phyloP scores from a whole-genome alignment of 768 basidiomycete species.

The Favolaschia claudopus region DNA sequence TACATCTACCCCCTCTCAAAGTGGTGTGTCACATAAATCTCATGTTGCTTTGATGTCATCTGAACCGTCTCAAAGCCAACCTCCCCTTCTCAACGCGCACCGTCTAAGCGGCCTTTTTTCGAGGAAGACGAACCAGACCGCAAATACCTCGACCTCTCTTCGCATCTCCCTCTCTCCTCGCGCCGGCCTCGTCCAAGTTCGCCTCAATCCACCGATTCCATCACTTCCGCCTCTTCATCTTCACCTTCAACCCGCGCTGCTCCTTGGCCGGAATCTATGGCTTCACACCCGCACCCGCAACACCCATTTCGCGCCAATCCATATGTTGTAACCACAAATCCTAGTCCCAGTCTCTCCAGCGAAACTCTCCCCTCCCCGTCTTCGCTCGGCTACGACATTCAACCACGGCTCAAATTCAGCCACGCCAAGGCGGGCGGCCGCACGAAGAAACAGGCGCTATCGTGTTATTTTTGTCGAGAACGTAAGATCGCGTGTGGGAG shows the following conservation, averaged over 20 bases:
- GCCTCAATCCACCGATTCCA: background rate
- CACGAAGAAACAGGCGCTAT: slow-evolving; percentile 42
- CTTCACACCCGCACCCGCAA: background rate
- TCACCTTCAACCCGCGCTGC: background rate
- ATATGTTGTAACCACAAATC: too few relatives aligned
- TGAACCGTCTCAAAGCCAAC: too few relatives aligned
- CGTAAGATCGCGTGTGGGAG: slow-evolving; percentile 59
- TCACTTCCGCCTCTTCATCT: background rate
- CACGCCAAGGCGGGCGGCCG: slow-evolving; percentile 20
- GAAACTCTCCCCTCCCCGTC: background rate
- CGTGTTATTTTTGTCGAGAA: slow-evolving; percentile 57
- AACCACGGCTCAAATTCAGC: slow-evolving; percentile 17
- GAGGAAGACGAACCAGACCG: background rate
- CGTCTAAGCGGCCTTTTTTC: background rate
- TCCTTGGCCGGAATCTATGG: background rate
- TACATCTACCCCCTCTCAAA: slow-evolving; percentile 14
- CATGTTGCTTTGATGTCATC: background rate
- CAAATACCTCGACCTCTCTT: background rate
- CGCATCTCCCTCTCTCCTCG: background rate
- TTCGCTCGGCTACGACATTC: background rate
- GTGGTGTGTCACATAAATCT: background rate
- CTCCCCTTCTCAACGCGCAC: too few relatives aligned
- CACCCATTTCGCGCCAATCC: background rate
- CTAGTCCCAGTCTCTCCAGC: background rate
- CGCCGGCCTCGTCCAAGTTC: background rate